Evolutionary conservation across 495 filamentous ascomycete species (phyloP).

Genomic region (Penicillium parvum): DNA sequence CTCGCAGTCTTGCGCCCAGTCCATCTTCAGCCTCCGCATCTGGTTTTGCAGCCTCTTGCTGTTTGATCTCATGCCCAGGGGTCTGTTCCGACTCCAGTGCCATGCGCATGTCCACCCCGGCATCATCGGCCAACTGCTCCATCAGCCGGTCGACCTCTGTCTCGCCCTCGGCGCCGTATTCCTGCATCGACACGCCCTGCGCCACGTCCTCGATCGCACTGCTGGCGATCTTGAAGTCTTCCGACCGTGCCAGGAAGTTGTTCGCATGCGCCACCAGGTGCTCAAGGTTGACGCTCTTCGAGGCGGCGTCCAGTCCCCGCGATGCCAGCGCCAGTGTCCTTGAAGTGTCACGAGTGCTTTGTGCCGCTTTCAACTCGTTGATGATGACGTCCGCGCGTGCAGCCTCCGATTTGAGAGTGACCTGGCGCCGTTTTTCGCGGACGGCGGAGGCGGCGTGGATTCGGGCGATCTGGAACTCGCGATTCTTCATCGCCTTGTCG

Average conservation of each 20-base stretch:
- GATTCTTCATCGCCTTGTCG: slow-evolving; percentile 47
- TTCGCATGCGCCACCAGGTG: slow-evolving; percentile 42
- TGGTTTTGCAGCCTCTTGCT: slow-evolving; percentile 2
- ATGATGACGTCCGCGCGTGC: slow-evolving; percentile 48
- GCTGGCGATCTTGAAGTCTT: slow-evolving; percentile 47
- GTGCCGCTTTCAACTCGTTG: slow-evolving; percentile 47
- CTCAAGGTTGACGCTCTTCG: slow-evolving; percentile 43
- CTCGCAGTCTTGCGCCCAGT: slow-evolving; percentile 38
- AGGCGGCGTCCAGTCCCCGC: slow-evolving; percentile 42
- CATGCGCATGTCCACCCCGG: slow-evolving; percentile 42
- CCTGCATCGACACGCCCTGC: slow-evolving; percentile 43
- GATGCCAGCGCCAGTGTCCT: slow-evolving; percentile 41
- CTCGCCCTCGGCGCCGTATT: slow-evolving; percentile 46
- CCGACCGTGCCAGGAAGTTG: slow-evolving; percentile 43
- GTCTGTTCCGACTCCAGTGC: slow-evolving; percentile 36
- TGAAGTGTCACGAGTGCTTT: slow-evolving; percentile 45
- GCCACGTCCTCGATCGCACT: slow-evolving; percentile 46
- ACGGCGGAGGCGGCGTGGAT: slow-evolving; percentile 46
- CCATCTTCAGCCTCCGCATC: slow-evolving; percentile 43
- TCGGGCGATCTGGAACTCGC: slow-evolving; percentile 47
- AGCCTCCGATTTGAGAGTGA: slow-evolving; percentile 42
- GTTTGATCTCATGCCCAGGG: slow-evolving; percentile 2
- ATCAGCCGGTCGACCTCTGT: slow-evolving; percentile 45
- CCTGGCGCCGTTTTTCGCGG: slow-evolving; percentile 46
- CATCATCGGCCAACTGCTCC: slow-evolving; percentile 47